A percentile compares a stretch with the other conserved stretches of the same genome.
phyloP scores from a whole-genome alignment of 441 rosid species.

The Metrosideros polymorpha region DNA sequence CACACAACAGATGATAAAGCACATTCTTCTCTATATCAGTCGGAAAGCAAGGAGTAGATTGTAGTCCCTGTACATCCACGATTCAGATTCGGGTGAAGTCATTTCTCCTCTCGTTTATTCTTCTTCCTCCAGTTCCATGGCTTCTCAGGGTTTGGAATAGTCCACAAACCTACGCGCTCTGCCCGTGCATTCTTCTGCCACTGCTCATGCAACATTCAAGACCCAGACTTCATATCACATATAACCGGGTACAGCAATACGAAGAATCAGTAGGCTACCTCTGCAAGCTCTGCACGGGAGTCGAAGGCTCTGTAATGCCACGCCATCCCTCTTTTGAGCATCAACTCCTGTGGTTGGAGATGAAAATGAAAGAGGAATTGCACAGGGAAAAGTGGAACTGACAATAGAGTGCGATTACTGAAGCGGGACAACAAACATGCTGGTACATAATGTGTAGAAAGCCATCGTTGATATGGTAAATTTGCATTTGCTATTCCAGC shows the following conservation, averaged over 20 bases:
- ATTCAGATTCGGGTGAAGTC: neutral
- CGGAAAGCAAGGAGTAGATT: neutral
- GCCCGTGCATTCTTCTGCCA: conserved; percentile 75
- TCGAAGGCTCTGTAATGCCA: conserved; percentile 77
- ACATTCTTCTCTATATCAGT: neutral
- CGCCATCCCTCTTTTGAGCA: conserved; percentile 75
- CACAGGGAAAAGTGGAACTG: neutral
- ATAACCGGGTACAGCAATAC: neutral
- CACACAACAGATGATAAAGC: neutral
- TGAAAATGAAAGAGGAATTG: neutral
- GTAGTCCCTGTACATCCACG: neutral
- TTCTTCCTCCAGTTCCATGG: conserved; percentile 85
- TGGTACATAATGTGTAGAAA: neutral
- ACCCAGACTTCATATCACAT: neutral
- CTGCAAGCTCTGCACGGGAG: conserved; percentile 42
- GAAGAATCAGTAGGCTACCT: conserved; percentile 12
- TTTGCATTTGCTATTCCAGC: neutral
- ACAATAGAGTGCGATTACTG: too few relatives aligned
- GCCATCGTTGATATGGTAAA: neutral
- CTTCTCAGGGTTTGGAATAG: conserved; percentile 53
- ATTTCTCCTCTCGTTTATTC: conserved; percentile 37
- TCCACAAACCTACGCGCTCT: conserved; percentile 69
- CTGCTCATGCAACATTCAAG: conserved; percentile 14
- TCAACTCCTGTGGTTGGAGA: conserved; percentile 33
- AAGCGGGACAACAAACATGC: neutral